Base-by-base conservation (phyloP, 2,329 filamentous ascomycete species). In the Calycina herbarum region DNA sequence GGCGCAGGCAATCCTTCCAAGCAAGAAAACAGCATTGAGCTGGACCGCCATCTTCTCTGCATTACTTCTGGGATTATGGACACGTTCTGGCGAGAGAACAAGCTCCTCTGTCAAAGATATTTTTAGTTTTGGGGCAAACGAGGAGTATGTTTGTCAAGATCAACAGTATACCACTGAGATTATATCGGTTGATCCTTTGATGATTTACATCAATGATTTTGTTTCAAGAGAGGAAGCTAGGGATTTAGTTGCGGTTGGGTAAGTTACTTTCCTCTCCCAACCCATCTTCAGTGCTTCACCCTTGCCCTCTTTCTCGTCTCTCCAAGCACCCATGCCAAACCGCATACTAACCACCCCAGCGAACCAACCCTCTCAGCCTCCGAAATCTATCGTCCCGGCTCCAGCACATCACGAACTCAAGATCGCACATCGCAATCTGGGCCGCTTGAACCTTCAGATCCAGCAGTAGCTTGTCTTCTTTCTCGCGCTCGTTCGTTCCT, bases 121-220 rank as follows among this genome's bases (percentile, higher is more conserved):
- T 0, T 40, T 40, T 5, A 40, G 13, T 17, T 40, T 20, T 45
- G 29, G 11, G 20, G 17, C n/a, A 5, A 15, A 24, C 6, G 29
- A 40, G 13, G 59, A 42, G 17, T 66, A 58, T 60, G 58, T 63
- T 17, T 72, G 69, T 62, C 63, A 57, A 54, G 38, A 65, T 7
- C 62, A 66, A 33, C 27, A 58, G 13, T 72, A 72, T 51, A 69
- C 67, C 3, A 71, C 69, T 13, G 67, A 72, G 48, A 67, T 72
- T 3, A 61, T 72, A 20, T 70, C 68, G 2, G 64, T 66, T 6
- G 70, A 71, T 65, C 71, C 71, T 2, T 45, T 72, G 11, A 35
- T 72, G n/a, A 72, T 72, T 31, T 72, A 72, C 38, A 72, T 72
- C 65, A 71, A 69, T 29, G 60, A 69, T 15, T 71, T 72, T 38